These are phyloP conservation scores for Candida pseudofarinosa DNA, from an alignment of 805 yeast genomes.

Conservation along the genomic window DNA sequence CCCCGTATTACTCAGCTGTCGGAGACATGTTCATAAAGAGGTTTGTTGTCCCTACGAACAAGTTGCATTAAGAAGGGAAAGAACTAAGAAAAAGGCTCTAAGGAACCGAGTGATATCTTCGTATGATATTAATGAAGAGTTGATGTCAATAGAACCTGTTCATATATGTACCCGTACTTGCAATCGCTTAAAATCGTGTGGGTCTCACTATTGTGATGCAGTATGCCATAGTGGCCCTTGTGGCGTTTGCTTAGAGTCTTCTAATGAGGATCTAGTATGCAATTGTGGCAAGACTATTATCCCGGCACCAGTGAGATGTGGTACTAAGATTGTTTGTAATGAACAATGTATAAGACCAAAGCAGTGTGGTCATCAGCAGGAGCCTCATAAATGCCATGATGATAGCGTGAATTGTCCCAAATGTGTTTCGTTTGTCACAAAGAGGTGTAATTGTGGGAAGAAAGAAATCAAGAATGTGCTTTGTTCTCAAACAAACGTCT, in stretches of 20 bases:
- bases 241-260: constrained; percentile 73
- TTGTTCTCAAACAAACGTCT: constrained; percentile 65
- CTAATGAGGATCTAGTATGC: constrained; percentile 75
- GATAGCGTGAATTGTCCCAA: constrained; percentile 64
- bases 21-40: constrained; percentile 70
- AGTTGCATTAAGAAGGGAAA: constrained; percentile 51
- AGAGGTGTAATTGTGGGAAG: constrained; percentile 59
- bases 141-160: constrained; percentile 60
- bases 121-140: constrained; percentile 40
- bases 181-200: constrained; percentile 57
- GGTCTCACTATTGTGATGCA: constrained; percentile 58
- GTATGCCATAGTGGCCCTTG: constrained; percentile 81
- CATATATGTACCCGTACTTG: constrained; percentile 73
- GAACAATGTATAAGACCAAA: constrained; percentile 58
- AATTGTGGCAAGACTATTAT: constrained; percentile 77
- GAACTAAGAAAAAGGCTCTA: constrained; percentile 48
- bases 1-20: constrained; percentile 69
- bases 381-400: constrained; percentile 74
- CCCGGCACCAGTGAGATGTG: constrained; percentile 83
- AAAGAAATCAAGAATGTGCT: constrained; percentile 55
- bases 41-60: constrained; percentile 70
- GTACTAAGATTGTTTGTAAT: constrained; percentile 59
- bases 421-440: constrained; percentile 59
- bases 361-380: constrained; percentile 68
- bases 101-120: constrained; percentile 41